phyloP scores from a whole-genome alignment of 805 yeast genomes.

The Kregervanrija pseudodelftensis region DNA sequence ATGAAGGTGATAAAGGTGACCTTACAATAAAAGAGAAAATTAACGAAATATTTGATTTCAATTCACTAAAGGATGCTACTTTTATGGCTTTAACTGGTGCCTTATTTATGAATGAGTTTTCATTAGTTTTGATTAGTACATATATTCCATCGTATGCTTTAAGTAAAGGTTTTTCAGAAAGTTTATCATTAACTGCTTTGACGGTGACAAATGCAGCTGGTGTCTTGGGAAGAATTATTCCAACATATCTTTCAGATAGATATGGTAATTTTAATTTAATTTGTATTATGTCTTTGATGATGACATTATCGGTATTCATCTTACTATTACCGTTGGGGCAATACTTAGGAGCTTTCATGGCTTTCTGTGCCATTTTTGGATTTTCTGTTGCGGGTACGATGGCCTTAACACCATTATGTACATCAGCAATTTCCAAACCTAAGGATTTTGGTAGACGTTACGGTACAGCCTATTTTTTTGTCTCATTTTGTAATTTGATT shows the following conservation, averaged over 20 bases:
- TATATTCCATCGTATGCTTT: conserved; percentile 54
- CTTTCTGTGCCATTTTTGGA: conserved; percentile 50
- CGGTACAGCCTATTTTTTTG: conserved; percentile 56
- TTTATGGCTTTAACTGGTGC: conserved; percentile 35
- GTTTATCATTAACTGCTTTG: conserved; percentile 34
- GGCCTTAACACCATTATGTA: conserved; percentile 61
- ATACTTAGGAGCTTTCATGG: conserved; percentile 34
- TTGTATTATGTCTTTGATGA: conserved; percentile 31
- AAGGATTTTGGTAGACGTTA: conserved; percentile 62
- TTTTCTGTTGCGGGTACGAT: conserved; percentile 56
- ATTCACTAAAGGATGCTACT: conserved; percentile 34
- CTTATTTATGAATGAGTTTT: conserved; percentile 43
- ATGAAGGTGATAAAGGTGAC: conserved; percentile 1
- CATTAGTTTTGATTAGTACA: conserved; percentile 43
- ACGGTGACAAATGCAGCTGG: conserved; percentile 39
- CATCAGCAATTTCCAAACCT: conserved; percentile 58
- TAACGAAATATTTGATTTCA: conserved; percentile 30
- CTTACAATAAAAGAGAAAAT: conserved; percentile 11
- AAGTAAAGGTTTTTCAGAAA: conserved; percentile 38
- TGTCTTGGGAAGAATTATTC: conserved; percentile 38
- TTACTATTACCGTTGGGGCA: conserved; percentile 61
- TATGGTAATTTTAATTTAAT: conserved; percentile 39
- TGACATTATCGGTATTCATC: conserved; percentile 37
- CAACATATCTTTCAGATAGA: conserved; percentile 37
- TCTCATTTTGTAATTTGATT: conserved; percentile 36